These are phyloP conservation scores for Lodderomyces jiufengensis DNA, from an alignment of 1,139 yeast genomes.

Conservation along the genomic window DNA sequence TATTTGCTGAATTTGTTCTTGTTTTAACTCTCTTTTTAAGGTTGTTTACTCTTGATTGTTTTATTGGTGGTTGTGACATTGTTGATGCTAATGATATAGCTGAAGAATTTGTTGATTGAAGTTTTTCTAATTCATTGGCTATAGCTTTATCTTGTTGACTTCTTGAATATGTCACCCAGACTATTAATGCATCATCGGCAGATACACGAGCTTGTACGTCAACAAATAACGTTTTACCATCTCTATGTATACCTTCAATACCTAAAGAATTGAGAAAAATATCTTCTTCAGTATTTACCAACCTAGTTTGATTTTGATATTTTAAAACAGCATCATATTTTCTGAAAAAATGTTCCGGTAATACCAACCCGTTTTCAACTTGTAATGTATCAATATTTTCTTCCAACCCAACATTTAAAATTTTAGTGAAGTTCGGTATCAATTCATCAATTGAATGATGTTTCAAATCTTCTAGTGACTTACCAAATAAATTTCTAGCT, in stretches of 20 bases:
- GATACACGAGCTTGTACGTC: constrained; percentile 82
- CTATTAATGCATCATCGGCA: constrained; percentile 52
- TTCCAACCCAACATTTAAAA: constrained; percentile 47
- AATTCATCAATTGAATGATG: constrained; percentile 52
- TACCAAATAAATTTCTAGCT: constrained; percentile 75
- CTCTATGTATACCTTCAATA: constrained; percentile 62
- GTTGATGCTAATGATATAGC: constrained; percentile 11
- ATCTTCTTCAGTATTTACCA: constrained; percentile 27
- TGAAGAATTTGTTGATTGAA: constrained; percentile 22
- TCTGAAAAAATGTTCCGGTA: constrained; percentile 89
- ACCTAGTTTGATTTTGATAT: constrained; percentile 8
- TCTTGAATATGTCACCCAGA: constrained; percentile 89
- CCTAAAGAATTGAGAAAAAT: constrained; percentile 63
- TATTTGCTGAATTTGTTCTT: constrained; percentile 12
- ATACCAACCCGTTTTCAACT: constrained; percentile 53
- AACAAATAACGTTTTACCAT: constrained; percentile 60
- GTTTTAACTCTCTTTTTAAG: constrained; percentile 5
- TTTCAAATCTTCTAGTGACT: constrained; percentile 43
- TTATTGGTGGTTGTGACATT: neutral
- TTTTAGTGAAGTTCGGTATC: constrained; percentile 61
- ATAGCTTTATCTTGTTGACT: constrained; percentile 20
- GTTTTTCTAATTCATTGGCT: constrained; percentile 24
- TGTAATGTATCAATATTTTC: constrained; percentile 35
- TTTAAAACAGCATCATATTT: constrained; percentile 40
- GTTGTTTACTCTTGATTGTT: constrained; percentile 13